These are phyloP conservation scores for Pseudogymnoascus sp. DNA, from an alignment of 2,329 filamentous ascomycete genomes.

Conservation along the genomic window DNA sequence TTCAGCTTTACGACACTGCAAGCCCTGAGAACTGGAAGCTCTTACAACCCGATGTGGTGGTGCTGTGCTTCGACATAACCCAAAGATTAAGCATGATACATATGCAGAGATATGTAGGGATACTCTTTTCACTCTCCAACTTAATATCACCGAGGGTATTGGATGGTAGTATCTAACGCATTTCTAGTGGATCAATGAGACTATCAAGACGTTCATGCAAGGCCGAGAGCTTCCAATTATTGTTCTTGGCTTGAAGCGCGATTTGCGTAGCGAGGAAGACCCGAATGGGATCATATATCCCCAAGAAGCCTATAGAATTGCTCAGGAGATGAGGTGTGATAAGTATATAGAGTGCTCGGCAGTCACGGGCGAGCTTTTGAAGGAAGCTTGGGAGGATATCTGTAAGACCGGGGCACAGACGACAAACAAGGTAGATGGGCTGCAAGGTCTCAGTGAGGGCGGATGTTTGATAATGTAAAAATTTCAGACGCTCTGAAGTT, in stretches of 20 bases:
- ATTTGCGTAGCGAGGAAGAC: slow-evolving; percentile 48
- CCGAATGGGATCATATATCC: slow-evolving; percentile 55
- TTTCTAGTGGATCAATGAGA: slow-evolving; percentile 50
- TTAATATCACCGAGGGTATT: neutral
- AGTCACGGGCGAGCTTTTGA: slow-evolving; percentile 50
- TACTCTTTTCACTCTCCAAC: neutral
- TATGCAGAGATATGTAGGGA: slow-evolving; percentile 46
- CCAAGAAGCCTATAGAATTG: slow-evolving; percentile 50
- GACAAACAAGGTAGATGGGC: slow-evolving; percentile 30
- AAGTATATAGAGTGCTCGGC: slow-evolving; percentile 60
- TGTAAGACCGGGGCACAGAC: slow-evolving; percentile 48
- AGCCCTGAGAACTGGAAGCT: slow-evolving; percentile 52
- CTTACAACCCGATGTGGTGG: slow-evolving; percentile 50
- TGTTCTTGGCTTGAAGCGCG: slow-evolving; percentile 54
- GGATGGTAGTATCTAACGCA: neutral
- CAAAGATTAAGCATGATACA: slow-evolving; percentile 51
- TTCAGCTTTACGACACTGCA: slow-evolving; percentile 55
- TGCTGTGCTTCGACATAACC: slow-evolving; percentile 57
- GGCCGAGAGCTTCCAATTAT: slow-evolving; percentile 45
- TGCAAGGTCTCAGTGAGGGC: slow-evolving; percentile 45
- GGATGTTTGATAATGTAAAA: slow-evolving; percentile 45
- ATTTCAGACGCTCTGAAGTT: neutral
- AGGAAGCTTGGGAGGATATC: slow-evolving; percentile 53
- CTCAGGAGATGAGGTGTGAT: slow-evolving; percentile 53
- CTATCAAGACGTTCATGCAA: slow-evolving; percentile 39